Conservation (phyloP, 1,284 basidiomycete species). For the Boletus albobrunnescens region DNA sequence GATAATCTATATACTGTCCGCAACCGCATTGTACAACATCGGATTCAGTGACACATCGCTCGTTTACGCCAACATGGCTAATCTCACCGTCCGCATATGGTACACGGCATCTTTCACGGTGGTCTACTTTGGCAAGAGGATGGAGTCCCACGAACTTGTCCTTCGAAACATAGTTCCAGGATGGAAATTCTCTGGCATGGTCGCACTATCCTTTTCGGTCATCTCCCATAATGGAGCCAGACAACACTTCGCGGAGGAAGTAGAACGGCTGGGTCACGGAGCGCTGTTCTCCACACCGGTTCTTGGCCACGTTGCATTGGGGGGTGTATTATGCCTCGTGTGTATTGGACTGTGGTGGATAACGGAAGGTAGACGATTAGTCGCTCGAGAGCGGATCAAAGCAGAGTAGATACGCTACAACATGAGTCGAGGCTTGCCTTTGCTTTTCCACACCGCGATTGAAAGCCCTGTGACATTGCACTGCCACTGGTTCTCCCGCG, state of each 20-base stretch:
- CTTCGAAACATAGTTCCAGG: slow-evolving; percentile 35
- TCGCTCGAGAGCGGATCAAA: slow-evolving; percentile 20
- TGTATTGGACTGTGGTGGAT: slow-evolving; percentile 49
- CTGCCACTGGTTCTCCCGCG: slow-evolving; percentile 15
- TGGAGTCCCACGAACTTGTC: slow-evolving; percentile 17
- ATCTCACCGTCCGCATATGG: slow-evolving; percentile 54
- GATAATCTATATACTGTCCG: slow-evolving; percentile 51
- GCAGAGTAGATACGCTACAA: slow-evolving; percentile 15
- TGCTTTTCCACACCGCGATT: too few relatives aligned
- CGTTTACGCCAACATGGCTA: slow-evolving; percentile 71
- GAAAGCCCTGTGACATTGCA: slow-evolving; percentile 11
- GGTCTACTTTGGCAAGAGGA: slow-evolving; percentile 35
- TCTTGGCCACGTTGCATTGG: slow-evolving; percentile 41
- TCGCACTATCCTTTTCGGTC: slow-evolving; percentile 30
- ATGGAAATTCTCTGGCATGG: slow-evolving; percentile 31
- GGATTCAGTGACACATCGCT: slow-evolving; percentile 65
- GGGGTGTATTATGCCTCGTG: slow-evolving; percentile 37
- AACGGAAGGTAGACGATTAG: slow-evolving; percentile 27
- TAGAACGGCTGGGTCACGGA: slow-evolving; percentile 25
- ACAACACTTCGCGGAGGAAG: slow-evolving; percentile 22
- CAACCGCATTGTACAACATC: slow-evolving; percentile 47
- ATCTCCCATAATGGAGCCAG: slow-evolving; percentile 27
- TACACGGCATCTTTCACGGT: slow-evolving; percentile 45
- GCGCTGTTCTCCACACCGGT: slow-evolving; percentile 34
- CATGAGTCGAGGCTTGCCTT: too few relatives aligned